These are phyloP conservation scores for Phytopythium boreale DNA, from an alignment of 352 stramenopile genomes.

Conservation along the genomic window DNA sequence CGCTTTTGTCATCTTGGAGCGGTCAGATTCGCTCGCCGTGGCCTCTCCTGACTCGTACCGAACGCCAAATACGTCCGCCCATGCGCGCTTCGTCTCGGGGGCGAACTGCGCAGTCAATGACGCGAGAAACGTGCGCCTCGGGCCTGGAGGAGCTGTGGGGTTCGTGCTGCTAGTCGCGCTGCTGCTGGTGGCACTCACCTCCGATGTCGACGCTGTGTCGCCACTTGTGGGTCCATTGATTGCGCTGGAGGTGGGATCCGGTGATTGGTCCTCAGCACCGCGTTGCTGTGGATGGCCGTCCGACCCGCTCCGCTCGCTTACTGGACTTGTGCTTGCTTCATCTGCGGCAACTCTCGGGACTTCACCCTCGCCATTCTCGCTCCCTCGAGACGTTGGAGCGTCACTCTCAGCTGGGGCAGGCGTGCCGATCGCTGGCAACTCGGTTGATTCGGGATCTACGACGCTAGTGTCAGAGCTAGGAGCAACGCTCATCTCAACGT, in stretches of 20 bases:
- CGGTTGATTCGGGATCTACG: not conserved
- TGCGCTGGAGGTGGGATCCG: not conserved
- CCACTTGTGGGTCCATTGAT: not conserved
- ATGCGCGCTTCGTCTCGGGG: slow-evolving; percentile 34
- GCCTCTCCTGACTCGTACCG: slow-evolving; percentile 43
- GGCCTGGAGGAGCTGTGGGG: not conserved
- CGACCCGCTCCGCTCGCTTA: not conserved
- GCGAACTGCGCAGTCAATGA: slow-evolving; percentile 32
- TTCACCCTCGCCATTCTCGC: not conserved
- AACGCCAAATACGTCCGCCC: slow-evolving; percentile 54
- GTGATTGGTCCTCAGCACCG: not conserved
- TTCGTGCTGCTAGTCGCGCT: not conserved
- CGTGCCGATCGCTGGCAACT: no score
- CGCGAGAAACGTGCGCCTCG: slow-evolving; percentile 8
- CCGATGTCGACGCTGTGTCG: not conserved
- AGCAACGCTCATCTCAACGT: not conserved
- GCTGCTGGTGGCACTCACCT: not conserved
- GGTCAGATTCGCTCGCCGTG: not conserved
- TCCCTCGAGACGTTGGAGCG: not conserved
- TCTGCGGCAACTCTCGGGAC: not conserved
- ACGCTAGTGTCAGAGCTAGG: not conserved
- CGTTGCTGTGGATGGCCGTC: not conserved
- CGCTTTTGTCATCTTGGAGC: not conserved
- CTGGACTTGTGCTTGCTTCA: not conserved
- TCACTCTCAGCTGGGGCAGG: not conserved